Percentiles rank a stretch among this genome's conserved stretches.
These are phyloP conservation scores for Piloderma croceum DNA, from an alignment of 768 basidiomycete species.

Conservation along the genomic window DNA sequence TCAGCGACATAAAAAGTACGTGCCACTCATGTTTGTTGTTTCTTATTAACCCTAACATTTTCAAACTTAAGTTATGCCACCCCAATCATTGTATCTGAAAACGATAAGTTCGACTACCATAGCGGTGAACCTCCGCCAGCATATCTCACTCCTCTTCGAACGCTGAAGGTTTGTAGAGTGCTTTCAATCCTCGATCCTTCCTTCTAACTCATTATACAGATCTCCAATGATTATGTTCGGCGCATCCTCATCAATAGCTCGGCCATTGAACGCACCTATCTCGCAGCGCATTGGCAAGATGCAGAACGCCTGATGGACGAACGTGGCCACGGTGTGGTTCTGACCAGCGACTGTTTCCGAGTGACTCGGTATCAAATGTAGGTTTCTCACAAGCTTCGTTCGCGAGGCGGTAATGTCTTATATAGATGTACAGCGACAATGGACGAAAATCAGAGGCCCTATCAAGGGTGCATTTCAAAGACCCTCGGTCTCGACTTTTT, in stretches of 20 bases:
- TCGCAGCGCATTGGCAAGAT: constrained; percentile 57
- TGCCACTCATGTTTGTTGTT: constrained; percentile 12
- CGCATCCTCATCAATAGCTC: constrained; percentile 76
- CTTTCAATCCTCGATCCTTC: too few species aligned
- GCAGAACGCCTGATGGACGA: constrained; percentile 48
- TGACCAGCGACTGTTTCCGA: not conserved
- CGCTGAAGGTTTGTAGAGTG: constrained; percentile 57
- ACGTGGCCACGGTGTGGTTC: not conserved
- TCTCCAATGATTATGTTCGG: constrained; percentile 66
- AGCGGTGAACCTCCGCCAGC: constrained; percentile 60
- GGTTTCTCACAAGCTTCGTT: not conserved
- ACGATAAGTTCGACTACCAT: constrained; percentile 77
- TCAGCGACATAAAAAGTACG: constrained; percentile 59
- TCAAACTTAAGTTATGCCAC: too few species aligned
- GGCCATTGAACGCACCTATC: constrained; percentile 64
- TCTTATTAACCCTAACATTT: too few species aligned
- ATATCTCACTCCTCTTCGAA: constrained; percentile 73
- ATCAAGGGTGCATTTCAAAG: not conserved
- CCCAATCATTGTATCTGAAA: constrained; percentile 60
- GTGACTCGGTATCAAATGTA: too few species aligned
- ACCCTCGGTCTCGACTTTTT: not conserved
- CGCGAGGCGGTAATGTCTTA: not conserved
- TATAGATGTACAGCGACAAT: not conserved
- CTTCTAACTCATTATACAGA: constrained; percentile 13
- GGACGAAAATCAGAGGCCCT: not conserved